These are phyloP conservation scores for Aspergillus bridgeri DNA, from an alignment of 495 filamentous ascomycete genomes.

Conservation along the genomic window DNA sequence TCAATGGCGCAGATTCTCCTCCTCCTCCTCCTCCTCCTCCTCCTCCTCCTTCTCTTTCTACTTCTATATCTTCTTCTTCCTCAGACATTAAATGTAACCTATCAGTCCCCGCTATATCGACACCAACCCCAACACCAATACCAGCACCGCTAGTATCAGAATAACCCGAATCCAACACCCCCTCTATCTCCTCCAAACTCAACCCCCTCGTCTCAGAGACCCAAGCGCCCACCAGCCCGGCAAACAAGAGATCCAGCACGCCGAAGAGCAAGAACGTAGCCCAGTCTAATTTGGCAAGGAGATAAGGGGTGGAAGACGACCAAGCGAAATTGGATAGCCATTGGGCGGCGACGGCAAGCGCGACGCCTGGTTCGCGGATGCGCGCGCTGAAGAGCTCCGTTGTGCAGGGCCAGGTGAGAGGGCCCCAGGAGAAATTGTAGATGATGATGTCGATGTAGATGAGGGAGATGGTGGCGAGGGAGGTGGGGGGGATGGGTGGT, in stretches of 20 bases:
- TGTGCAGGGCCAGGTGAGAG: conserved; percentile 35
- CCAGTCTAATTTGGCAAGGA: conserved; percentile 45
- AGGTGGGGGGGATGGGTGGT: too few relatives aligned
- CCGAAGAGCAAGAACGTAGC: conserved; percentile 52
- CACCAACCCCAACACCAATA: too few relatives aligned
- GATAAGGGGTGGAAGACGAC: conserved; percentile 50
- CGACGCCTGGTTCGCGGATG: conserved; percentile 48
- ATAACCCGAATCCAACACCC: conserved; percentile 50
- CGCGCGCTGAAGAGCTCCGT: conserved; percentile 49
- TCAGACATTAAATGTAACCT: too few relatives aligned
- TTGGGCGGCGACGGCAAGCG: conserved; percentile 44
- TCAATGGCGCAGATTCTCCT: not conserved
- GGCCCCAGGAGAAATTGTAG: conserved; percentile 44
- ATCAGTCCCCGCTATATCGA: too few relatives aligned
- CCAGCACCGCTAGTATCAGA: not conserved
- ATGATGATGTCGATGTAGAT: conserved; percentile 50
- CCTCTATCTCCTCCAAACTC: conserved; percentile 68
- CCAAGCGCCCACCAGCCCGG: conserved; percentile 41
- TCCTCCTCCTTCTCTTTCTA: not conserved
- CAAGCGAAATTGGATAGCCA: conserved; percentile 55
- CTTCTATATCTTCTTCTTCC: too few relatives aligned
- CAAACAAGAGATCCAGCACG: conserved; percentile 35
- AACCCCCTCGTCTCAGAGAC: conserved; percentile 64
- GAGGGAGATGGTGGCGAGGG: conserved; percentile 43
- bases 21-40: not conserved